These are phyloP conservation scores for Grigorovia transvaalensis DNA, from an alignment of 805 yeast genomes.

Conservation along the genomic window DNA sequence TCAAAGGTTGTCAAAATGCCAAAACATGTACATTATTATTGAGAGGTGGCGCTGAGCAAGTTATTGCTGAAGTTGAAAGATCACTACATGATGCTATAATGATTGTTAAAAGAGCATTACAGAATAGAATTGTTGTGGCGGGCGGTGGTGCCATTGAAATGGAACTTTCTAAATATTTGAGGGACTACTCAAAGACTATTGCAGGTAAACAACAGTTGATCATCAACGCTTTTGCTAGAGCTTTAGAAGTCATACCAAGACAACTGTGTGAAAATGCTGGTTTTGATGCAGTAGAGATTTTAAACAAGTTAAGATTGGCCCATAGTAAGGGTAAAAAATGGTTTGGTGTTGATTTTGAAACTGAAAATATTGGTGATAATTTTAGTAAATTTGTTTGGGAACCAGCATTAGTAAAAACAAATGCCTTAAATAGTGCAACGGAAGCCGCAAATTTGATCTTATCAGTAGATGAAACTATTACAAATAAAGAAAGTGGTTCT, in stretches of 20 bases:
- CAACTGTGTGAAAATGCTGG: slow-evolving; percentile 99
- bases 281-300: slow-evolving; percentile 88
- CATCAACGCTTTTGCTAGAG: slow-evolving; percentile 85
- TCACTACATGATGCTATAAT: slow-evolving; percentile 96
- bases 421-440: slow-evolving; percentile 91
- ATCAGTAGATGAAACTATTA: slow-evolving; percentile 92
- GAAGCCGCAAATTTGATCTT: slow-evolving; percentile 91
- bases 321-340: slow-evolving; percentile 90
- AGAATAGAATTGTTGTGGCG: slow-evolving; percentile 80
- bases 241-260: slow-evolving; percentile 92
- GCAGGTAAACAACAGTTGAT: slow-evolving; percentile 95
- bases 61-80: slow-evolving; percentile 94
- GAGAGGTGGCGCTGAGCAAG: slow-evolving; percentile 98
- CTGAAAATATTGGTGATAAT: slow-evolving; percentile 74
- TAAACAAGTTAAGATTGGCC: slow-evolving; percentile 82
- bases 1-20: slow-evolving; percentile 85
- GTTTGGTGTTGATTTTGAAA: slow-evolving; percentile 87
- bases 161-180: slow-evolving; percentile 82
- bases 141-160: slow-evolving; percentile 99
- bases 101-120: slow-evolving; percentile 93
- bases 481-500: slow-evolving; percentile 53
- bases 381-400: slow-evolving; percentile 91
- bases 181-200: slow-evolving; percentile 78
- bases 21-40: slow-evolving; percentile 86
- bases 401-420: slow-evolving; percentile 86